Evolutionary conservation across 1,284 basidiomycete species (phyloP).

Genomic region (Cryptococcus amylolentus): DNA sequence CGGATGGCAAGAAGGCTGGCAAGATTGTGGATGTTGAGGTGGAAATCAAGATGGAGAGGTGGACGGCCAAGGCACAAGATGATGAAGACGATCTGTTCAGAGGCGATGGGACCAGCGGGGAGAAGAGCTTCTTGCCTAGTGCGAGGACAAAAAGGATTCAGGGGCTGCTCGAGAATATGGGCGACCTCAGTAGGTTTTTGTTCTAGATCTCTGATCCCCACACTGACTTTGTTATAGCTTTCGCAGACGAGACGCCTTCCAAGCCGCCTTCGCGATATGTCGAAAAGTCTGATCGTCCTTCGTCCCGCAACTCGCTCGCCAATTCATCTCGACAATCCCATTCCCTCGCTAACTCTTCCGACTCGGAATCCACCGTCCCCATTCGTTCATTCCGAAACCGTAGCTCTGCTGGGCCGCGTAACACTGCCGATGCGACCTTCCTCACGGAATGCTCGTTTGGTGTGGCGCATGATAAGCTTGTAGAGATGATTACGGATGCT

Average conservation of each 20-base stretch:
- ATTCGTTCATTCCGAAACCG: slow-evolving; percentile 22
- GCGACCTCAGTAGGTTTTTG: slow-evolving; percentile 58
- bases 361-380: slow-evolving; percentile 16
- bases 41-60: slow-evolving; percentile 8
- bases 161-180: slow-evolving; percentile 68
- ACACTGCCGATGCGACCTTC: slow-evolving; percentile 67
- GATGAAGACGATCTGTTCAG: slow-evolving; percentile 43
- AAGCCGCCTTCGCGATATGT: slow-evolving; percentile 53
- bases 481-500: slow-evolving; percentile 90
- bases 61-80: slow-evolving; percentile 11
- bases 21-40: slow-evolving; percentile 65
- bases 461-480: slow-evolving; percentile 81
- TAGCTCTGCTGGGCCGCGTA: slow-evolving; percentile 10
- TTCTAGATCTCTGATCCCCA: neutral
- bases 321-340: no score
- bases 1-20: slow-evolving; percentile 79
- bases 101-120: slow-evolving; percentile 30
- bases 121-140: slow-evolving; percentile 56
- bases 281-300: slow-evolving; percentile 6
- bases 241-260: slow-evolving; percentile 60
- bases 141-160: slow-evolving; percentile 72
- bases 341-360: slow-evolving; percentile 9
- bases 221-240: slow-evolving; percentile 20
- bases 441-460: slow-evolving; percentile 90
- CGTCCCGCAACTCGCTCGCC: slow-evolving; percentile 3